A percentile compares a stretch with the other conserved stretches of the same genome.
Evolutionary conservation across 768 basidiomycete genomes (phyloP).

Genomic region (Mycena pura): DNA sequence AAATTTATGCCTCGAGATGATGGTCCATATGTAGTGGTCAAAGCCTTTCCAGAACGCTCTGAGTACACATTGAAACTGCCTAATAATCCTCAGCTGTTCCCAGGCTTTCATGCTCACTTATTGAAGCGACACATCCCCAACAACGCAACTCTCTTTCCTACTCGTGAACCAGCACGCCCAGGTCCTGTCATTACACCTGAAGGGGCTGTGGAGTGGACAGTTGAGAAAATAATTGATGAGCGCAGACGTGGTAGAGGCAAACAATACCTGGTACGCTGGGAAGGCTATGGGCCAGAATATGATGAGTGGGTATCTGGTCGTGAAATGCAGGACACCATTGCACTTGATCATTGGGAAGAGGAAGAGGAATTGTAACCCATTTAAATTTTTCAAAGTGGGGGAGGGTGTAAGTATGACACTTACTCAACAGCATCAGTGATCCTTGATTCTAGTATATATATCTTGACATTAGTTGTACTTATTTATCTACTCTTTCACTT

Average conservation of each 20-base stretch:
- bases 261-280: neutral
- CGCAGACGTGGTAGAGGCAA: neutral
- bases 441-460: too few species aligned
- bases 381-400: neutral
- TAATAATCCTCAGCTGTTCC: too few species aligned
- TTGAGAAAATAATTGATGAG: neutral
- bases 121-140: neutral
- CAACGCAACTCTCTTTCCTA: neutral
- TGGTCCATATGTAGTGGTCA: too few species aligned
- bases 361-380: neutral
- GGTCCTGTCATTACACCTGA: too few species aligned
- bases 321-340: slow-evolving; percentile 26
- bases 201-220: too few species aligned
- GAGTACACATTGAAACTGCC: too few species aligned
- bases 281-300: neutral
- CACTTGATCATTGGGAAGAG: slow-evolving; percentile 26
- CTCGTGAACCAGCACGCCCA: neutral
- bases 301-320: neutral
- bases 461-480: too few species aligned
- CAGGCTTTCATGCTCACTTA: too few species aligned
- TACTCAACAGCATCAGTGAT: neutral
- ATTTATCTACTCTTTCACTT: too few species aligned
- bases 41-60: too few species aligned
- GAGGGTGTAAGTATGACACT: neutral
- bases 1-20: too few species aligned